Conservation (phyloP, 805 yeast species). For the Metschnikowia hibisci region DNA sequence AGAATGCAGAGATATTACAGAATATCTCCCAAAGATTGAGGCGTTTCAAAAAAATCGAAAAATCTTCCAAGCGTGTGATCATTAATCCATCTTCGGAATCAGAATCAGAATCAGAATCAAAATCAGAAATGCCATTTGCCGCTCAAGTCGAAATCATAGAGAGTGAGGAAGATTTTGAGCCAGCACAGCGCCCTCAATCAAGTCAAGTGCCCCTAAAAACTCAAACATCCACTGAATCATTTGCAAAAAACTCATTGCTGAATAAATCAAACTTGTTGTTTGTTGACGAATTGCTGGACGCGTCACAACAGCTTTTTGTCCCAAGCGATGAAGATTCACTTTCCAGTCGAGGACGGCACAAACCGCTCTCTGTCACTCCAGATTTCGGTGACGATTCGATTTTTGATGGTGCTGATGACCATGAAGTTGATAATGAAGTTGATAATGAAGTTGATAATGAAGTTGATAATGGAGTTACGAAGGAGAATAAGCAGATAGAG, state of each 20-base stretch:
- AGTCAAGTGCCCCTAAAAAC: neutral
- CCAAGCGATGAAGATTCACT: neutral
- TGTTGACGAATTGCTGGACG: neutral
- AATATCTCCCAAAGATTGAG: neutral
- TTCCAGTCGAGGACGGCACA: neutral
- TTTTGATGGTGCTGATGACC: too few species aligned
- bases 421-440: too few species aligned
- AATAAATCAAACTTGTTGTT: neutral
- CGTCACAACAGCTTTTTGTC: neutral
- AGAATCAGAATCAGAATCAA: conserved; percentile 10
- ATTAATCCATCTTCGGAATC: conserved; percentile 21
- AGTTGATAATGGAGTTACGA: too few species aligned
- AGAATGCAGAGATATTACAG: neutral
- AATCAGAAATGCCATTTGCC: neutral
- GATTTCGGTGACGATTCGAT: too few species aligned
- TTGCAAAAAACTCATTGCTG: too few species aligned
- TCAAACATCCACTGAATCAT: too few species aligned
- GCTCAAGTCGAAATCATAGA: neutral
- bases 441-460: too few species aligned
- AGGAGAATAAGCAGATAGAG: too few species aligned
- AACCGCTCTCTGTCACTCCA: too few species aligned
- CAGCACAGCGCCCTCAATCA: neutral
- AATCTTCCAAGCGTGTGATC: conserved; percentile 7
- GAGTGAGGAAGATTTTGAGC: neutral
- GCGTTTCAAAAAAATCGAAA: conserved; percentile 7